Evolutionary conservation across 495 filamentous ascomycete genomes (phyloP), one percentile per base, ranked within the genome.

Genomic region (Aspergillus nidulans): DNA sequence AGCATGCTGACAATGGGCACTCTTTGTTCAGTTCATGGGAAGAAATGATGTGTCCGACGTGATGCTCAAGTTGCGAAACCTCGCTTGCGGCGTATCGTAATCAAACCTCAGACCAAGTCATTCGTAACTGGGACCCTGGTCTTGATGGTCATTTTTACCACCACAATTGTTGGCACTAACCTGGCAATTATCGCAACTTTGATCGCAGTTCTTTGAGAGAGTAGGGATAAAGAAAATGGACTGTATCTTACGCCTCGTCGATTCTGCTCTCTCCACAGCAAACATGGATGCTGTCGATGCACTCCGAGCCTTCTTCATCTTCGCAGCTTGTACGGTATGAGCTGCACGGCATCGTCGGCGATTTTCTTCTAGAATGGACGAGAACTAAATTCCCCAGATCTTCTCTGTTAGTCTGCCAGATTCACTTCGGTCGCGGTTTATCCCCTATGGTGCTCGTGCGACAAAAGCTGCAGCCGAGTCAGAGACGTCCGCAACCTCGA

Each of bases 391-490:
- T 58, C 49, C 38, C 39, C 67, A 86, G 83, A 75, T 82, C n/a
- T 56, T 85, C 21, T 64, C 80, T 23, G 68, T 81, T 45, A 76
- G 72, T 62, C 64, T 76, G 54, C 62, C 78, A n/a, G 71, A 79
- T 30, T 56, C 74, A n/a, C 61, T 85, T 20, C 74, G 69, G 47
- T 57, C 62, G 41, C 81, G 82, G 40, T 83, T 85, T 65, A 65
- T 87, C 26, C 61, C 71, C 34, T 87, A 86, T 63, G 84, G 84
- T 44, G 69, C 81, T 19, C 79, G 84, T 63, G 69, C 79, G 26
- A 74, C 71, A 50, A 62, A 62, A 23, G 44, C 53, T 50, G 58
- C 63, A 18, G 45, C 49, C 51, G 51, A 59, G 42, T 53, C 68
- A 24, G 30, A 50, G 25, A 42, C 58, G 36, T 36, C 53, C 32